Evolutionary conservation across 805 yeast species (phyloP).

Genomic region (Candida sakaeoensis): DNA sequence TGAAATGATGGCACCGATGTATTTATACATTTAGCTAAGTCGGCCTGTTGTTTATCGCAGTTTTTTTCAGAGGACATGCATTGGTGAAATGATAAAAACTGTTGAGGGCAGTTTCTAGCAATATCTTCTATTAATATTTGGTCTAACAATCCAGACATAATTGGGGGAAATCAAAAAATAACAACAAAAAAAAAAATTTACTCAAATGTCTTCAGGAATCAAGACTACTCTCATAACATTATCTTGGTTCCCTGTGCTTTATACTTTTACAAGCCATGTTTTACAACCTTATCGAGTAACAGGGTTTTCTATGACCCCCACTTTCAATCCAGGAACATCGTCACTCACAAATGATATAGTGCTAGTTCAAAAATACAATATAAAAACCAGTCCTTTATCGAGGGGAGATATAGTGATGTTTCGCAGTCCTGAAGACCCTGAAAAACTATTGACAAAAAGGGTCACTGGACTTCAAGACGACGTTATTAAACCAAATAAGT

Average conservation of each 20-base stretch:
- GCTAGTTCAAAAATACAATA: slow-evolving; percentile 61
- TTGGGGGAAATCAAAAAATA: background rate
- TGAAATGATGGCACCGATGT: slow-evolving; percentile 66
- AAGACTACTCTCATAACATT: slow-evolving; percentile 26
- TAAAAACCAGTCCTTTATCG: slow-evolving; percentile 40
- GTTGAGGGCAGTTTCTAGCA: slow-evolving; percentile 70
- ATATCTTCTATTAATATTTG: slow-evolving; percentile 75
- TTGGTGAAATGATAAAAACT: slow-evolving; percentile 68
- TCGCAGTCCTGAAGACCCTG: slow-evolving; percentile 79
- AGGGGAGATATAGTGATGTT: slow-evolving; percentile 74
- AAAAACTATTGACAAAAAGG: slow-evolving; percentile 71
- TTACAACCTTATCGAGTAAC: slow-evolving; percentile 69
- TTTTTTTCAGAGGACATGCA: slow-evolving; percentile 58
- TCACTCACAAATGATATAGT: slow-evolving; percentile 55
- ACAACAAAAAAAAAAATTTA: background rate
- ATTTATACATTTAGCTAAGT: slow-evolving; percentile 61
- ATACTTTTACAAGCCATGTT: slow-evolving; percentile 65
- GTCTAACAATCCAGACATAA: slow-evolving; percentile 41
- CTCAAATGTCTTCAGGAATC: slow-evolving; percentile 11
- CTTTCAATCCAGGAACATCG: slow-evolving; percentile 66
- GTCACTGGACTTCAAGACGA: slow-evolving; percentile 77
- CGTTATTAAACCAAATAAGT: slow-evolving; percentile 50
- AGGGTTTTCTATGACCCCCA: slow-evolving; percentile 87
- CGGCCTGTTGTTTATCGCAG: slow-evolving; percentile 55
- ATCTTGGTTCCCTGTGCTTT: slow-evolving; percentile 77